Percentiles rank a stretch among this genome's conserved stretches.
Evolutionary conservation across 257 asterid genomes (phyloP).

Genomic region (Primulina eburnea): DNA sequence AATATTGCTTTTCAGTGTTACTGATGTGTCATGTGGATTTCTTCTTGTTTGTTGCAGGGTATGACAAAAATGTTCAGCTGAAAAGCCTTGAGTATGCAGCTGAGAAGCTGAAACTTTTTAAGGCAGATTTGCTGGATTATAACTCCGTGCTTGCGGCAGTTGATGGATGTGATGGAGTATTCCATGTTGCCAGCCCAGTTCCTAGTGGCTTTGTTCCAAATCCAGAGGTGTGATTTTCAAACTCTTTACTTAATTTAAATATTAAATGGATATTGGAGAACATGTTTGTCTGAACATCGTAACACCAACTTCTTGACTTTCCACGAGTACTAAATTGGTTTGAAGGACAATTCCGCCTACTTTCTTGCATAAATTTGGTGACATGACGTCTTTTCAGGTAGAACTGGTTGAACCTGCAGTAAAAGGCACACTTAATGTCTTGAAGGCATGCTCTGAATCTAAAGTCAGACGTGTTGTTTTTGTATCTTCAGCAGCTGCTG

Average conservation of each 20-base stretch:
- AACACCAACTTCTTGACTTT: neutral
- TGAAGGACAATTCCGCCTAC: neutral
- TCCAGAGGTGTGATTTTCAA: slow-evolving; percentile 52
- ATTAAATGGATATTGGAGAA: neutral
- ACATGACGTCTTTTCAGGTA: slow-evolving; percentile 40
- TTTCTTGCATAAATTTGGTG: slow-evolving; percentile 8
- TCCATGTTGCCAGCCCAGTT: slow-evolving; percentile 81
- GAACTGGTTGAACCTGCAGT: slow-evolving; percentile 78
- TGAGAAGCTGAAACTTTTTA: slow-evolving; percentile 50
- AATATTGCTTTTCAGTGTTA: neutral
- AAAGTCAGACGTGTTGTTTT: slow-evolving; percentile 54
- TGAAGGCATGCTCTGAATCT: slow-evolving; percentile 67
- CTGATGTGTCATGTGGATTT: neutral
- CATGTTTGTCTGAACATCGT: neutral
- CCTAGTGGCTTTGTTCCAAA: slow-evolving; percentile 59
- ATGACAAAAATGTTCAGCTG: slow-evolving; percentile 56
- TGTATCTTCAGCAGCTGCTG: slow-evolving; percentile 72
- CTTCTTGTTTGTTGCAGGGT: slow-evolving; percentile 36
- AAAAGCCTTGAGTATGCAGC: slow-evolving; percentile 50
- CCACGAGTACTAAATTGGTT: neutral
- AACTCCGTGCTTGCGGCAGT: too few species aligned
- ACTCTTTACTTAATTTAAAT: neutral
- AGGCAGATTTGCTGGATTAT: slow-evolving; percentile 42
- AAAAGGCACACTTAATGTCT: slow-evolving; percentile 68
- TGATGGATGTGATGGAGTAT: slow-evolving; percentile 73